Base-by-base conservation (phyloP, 2,329 filamentous ascomycete genomes). In the Graphilbum fragrans region DNA sequence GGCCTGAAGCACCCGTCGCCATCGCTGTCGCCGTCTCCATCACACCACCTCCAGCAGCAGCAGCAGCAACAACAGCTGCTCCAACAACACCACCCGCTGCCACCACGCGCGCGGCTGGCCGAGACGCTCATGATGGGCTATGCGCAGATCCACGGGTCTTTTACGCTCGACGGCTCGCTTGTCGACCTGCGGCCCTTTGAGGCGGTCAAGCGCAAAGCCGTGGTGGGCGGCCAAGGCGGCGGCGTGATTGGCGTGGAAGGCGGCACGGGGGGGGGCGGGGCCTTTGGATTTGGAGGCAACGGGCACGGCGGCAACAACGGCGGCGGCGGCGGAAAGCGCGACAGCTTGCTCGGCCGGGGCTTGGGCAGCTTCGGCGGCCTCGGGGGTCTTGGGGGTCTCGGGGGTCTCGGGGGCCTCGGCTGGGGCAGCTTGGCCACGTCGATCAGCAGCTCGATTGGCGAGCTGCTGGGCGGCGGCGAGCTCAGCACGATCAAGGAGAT, bases 61-160 rank as follows among this genome's bases (percentile, higher is more conserved):
- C 25, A n/a, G 36, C 23, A 14, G 34, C 21, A 10, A 20, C 60
- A 58, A 40, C 61, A 64, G 49, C 63, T 64, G 39, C 56, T 65
- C 35, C 43, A 2, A 37, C 41, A 3, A 35, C 42, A 3, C 39
- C 40, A 6, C 42, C 44, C 4, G 42, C 41, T 16, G 11, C 5
- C 14, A 5, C 12, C 8, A 16, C 12, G n/a, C 1, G 47, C 43
- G 0, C 27, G 18, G 11, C 58, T 67, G 32, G 78, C 85, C 1
- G 88, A 96, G 57, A 80, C 82, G 1, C 64, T 98, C 41, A 93
- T 98, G 78, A 98, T 98, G 92, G 92, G 88, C 0, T 98, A 94
- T 60, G 90, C 86, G 3, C 92, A 98, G 53, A 77, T 96, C 3
- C 84, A 86, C 59, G 92, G 92, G 4, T 88, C 85, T 0, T 98